Conservation (phyloP, 495 filamentous ascomycete genomes). For the Alectoria sarmentosa region DNA sequence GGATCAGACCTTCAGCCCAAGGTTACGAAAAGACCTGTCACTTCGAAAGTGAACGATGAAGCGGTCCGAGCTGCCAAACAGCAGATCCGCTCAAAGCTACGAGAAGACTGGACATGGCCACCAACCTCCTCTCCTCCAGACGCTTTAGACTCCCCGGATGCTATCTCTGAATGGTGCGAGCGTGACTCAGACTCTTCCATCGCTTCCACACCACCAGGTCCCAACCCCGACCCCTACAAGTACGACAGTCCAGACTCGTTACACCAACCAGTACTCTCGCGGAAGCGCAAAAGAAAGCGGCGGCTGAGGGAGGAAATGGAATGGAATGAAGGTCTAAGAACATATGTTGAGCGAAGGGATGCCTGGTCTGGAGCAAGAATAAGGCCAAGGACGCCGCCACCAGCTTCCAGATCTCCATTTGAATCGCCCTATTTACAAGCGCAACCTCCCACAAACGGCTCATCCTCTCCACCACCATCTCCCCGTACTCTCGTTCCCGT, state of each 20-base stretch:
- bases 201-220: constrained; percentile 23
- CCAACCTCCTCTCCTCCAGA: constrained; percentile 17
- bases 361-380: constrained; percentile 75
- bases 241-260: constrained; percentile 60
- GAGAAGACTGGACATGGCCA: constrained; percentile 18
- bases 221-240: constrained; percentile 43
- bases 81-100: constrained; percentile 26
- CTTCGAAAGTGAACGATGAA: constrained; percentile 31
- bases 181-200: constrained; percentile 31
- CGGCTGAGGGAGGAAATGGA: constrained; percentile 63
- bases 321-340: constrained; percentile 76
- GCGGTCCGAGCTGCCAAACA: constrained; percentile 29
- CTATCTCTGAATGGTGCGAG: constrained; percentile 30
- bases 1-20: not conserved
- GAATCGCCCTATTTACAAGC: not conserved
- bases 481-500: constrained; percentile 49
- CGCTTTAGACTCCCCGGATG: constrained; percentile 22
- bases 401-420: not conserved
- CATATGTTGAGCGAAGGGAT: constrained; percentile 68
- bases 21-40: constrained; percentile 11
- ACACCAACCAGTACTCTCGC: constrained; percentile 40
- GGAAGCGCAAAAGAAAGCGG: constrained; percentile 52
- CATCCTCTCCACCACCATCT: constrained; percentile 15
- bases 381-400: not conserved
- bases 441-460: not conserved